Percentiles rank a stretch among this genome's conserved stretches.
These are phyloP conservation scores for Fusarium aywerte DNA, from an alignment of 2,329 filamentous ascomycete genomes.

Conservation along the genomic window DNA sequence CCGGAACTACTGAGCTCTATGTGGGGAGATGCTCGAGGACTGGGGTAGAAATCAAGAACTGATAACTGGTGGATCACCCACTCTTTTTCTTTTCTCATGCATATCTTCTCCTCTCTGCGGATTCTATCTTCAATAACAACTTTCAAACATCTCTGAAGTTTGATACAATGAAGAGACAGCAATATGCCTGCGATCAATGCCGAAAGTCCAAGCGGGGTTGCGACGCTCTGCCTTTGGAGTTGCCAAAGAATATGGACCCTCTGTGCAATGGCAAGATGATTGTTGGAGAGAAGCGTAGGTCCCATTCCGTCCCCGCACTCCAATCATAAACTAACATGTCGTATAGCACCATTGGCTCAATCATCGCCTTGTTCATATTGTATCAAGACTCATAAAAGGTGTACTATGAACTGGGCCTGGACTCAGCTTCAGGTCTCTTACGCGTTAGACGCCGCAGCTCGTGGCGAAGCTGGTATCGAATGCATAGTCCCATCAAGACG, in stretches of 20 bases:
- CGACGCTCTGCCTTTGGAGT: conserved; percentile 16
- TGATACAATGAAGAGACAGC: conserved; percentile 20
- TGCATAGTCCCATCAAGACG: conserved; percentile 7
- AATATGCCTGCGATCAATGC: conserved; percentile 29
- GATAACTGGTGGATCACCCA: conserved; percentile 2
- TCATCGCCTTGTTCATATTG: conserved; percentile 47
- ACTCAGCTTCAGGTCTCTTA: conserved; percentile 18
- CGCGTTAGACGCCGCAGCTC: conserved; percentile 11
- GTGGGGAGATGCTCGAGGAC: not conserved
- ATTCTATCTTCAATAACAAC: not conserved
- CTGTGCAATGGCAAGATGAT: conserved; percentile 15
- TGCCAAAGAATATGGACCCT: conserved; percentile 8
- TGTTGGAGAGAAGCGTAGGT: conserved; percentile 26
- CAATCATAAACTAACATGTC: not conserved
- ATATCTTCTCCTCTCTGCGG: not conserved
- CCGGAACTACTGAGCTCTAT: conserved; percentile 5
- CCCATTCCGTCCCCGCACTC: not conserved
- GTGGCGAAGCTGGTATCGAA: conserved; percentile 10
- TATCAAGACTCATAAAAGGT: conserved; percentile 46
- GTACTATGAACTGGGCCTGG: conserved; percentile 46
- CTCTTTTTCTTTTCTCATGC: not conserved
- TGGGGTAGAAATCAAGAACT: not conserved
- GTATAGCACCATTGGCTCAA: conserved; percentile 4
- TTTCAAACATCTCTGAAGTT: too few species aligned
- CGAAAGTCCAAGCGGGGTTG: conserved; percentile 27